Conservation (phyloP, 78 protist genomes). For the Fonticula alba region DNA sequence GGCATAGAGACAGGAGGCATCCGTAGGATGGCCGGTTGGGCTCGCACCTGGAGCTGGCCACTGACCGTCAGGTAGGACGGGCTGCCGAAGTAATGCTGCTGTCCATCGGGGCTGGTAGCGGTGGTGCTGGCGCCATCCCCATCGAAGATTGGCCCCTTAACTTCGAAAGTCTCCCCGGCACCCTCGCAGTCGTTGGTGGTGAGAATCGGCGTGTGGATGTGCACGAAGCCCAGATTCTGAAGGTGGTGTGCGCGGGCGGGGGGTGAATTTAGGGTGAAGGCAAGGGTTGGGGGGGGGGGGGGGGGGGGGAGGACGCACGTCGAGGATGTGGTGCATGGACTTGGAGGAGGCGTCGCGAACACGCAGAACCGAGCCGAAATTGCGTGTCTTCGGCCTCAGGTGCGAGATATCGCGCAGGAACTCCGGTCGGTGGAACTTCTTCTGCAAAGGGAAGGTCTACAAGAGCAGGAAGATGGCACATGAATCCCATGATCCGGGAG, state of each 20-base stretch:
- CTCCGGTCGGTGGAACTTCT: slow-evolving; percentile 61
- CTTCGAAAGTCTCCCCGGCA: slow-evolving; percentile 62
- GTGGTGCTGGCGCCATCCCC: background rate
- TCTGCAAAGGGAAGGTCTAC: slow-evolving; percentile 51
- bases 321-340: slow-evolving; percentile 26
- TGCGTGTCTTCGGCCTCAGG: slow-evolving; percentile 48
- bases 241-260: background rate
- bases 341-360: slow-evolving; percentile 23
- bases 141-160: background rate
- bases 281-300: no score
- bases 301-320: no score
- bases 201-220: slow-evolving; percentile 50
- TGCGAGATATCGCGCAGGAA: slow-evolving; percentile 67
- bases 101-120: background rate
- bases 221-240: background rate
- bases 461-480: background rate
- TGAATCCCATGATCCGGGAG: background rate
- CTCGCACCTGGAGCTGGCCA: slow-evolving; percentile 39
- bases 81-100: slow-evolving; percentile 12
- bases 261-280: no score
- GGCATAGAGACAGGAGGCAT: background rate
- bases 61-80: slow-evolving; percentile 35
- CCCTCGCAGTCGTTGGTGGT: slow-evolving; percentile 69
- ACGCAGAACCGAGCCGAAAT: slow-evolving; percentile 37
- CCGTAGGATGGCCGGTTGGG: background rate